Evolutionary conservation across 192 early-diverging fungal genomes (phyloP).

Genomic region (Jimgerdemannia flammicorona): DNA sequence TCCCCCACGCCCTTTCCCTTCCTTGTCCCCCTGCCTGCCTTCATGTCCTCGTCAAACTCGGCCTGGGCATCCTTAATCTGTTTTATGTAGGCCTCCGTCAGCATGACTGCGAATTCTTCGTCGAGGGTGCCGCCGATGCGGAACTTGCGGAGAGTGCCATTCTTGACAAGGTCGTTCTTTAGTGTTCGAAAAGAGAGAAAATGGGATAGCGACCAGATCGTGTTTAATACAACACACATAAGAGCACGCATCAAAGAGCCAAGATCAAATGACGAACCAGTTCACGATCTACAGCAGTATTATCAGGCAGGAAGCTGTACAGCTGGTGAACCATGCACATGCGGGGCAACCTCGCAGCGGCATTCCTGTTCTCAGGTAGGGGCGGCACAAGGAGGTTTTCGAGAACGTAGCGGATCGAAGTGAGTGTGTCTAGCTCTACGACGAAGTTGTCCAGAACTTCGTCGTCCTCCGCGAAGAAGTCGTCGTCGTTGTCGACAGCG

Average conservation of each 20-base stretch:
- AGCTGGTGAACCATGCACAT: background rate
- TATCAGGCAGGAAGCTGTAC: background rate
- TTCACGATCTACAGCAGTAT: background rate
- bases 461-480: background rate
- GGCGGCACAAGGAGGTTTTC: background rate
- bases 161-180: background rate
- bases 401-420: background rate
- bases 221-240: background rate
- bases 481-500: background rate
- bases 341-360: background rate
- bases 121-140: background rate
- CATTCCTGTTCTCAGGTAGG: background rate
- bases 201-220: background rate
- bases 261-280: background rate
- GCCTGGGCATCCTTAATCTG: background rate
- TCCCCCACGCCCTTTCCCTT: too few species aligned
- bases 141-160: background rate
- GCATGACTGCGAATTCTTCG: background rate
- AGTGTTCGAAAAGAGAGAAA: background rate
- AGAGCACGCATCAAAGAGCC: too few species aligned
- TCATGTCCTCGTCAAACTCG: background rate
- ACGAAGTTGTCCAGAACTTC: background rate
- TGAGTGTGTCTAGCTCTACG: background rate
- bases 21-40: background rate
- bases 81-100: background rate